Conservation (phyloP, 441 rosid species). For the Raphanus hybrid region DNA sequence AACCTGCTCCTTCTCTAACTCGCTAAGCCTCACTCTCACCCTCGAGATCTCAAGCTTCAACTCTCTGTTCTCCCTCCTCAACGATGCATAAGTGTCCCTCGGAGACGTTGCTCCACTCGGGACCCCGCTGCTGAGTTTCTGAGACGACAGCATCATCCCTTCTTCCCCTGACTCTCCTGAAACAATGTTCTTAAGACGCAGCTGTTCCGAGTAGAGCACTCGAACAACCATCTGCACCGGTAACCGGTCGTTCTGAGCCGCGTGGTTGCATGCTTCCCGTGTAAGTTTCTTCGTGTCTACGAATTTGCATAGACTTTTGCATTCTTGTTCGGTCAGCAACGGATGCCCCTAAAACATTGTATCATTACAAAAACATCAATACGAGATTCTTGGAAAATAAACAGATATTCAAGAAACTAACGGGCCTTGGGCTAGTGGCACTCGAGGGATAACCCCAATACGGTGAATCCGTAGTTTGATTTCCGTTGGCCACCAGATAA, state of each 20-base stretch:
- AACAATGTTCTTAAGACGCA: slow-evolving; percentile 67
- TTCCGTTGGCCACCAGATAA: too few species aligned
- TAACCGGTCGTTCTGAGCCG: slow-evolving; percentile 82
- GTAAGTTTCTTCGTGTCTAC: slow-evolving; percentile 79
- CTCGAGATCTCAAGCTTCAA: slow-evolving; percentile 89
- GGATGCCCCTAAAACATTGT: slow-evolving; percentile 66
- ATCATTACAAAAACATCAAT: slow-evolving; percentile 1
- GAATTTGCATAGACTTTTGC: slow-evolving; percentile 73
- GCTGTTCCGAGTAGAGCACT: slow-evolving; percentile 78
- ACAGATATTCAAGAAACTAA: slow-evolving; percentile 51
- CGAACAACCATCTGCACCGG: slow-evolving; percentile 79
- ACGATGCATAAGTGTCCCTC: slow-evolving; percentile 81
- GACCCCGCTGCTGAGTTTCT: slow-evolving; percentile 68
- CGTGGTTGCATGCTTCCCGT: slow-evolving; percentile 80
- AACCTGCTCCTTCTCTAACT: slow-evolving; percentile 82
- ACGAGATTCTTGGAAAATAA: background rate
- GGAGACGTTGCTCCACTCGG: slow-evolving; percentile 89
- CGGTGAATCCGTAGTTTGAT: too few species aligned
- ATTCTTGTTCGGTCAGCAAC: slow-evolving; percentile 65
- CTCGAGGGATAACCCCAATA: too few species aligned
- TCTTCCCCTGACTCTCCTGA: slow-evolving; percentile 65
- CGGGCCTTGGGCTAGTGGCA: too few species aligned
- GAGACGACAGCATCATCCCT: slow-evolving; percentile 64
- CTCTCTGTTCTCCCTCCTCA: slow-evolving; percentile 87
- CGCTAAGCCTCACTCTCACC: slow-evolving; percentile 85